A percentile compares a stretch with the other conserved stretches of the same genome.
phyloP scores from a whole-genome alignment of 1,139 yeast genomes.

The Pichia cactophila region DNA sequence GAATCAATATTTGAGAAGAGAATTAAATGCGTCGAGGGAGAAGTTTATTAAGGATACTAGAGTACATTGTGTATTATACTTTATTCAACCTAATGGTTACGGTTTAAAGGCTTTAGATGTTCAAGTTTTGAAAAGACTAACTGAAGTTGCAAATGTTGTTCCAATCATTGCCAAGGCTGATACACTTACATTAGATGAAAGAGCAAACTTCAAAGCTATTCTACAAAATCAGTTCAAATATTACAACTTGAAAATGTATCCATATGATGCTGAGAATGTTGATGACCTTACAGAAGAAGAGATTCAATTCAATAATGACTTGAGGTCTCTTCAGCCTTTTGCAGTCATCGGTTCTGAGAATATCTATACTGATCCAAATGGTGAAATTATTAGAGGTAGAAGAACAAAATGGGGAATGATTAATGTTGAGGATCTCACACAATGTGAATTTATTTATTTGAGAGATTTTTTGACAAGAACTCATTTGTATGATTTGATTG shows the following conservation, averaged over 20 bases:
- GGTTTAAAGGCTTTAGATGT: conserved; percentile 80
- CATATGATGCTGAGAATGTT: conserved; percentile 46
- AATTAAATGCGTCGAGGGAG: conserved; percentile 93
- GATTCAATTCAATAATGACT: conserved; percentile 67
- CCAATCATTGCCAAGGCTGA: conserved; percentile 95
- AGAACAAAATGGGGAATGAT: conserved; percentile 90
- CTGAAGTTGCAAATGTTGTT: conserved; percentile 88
- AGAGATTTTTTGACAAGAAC: conserved; percentile 93
- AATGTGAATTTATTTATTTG: conserved; percentile 90
- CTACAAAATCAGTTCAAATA: conserved; percentile 71
- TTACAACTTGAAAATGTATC: conserved; percentile 75
- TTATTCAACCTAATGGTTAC: conserved; percentile 79
- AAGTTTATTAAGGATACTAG: conserved; percentile 79
- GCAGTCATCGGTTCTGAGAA: conserved; percentile 93
- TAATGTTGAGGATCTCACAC: conserved; percentile 87
- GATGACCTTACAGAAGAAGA: conserved; percentile 73
- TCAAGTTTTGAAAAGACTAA: conserved; percentile 72
- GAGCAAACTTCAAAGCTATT: conserved; percentile 64
- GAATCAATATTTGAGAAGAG: conserved; percentile 85
- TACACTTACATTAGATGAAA: conserved; percentile 78
- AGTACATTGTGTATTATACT: conserved; percentile 88
- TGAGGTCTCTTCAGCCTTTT: conserved; percentile 79
- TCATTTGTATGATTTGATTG: conserved; percentile 92
- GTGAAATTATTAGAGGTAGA: conserved; percentile 81
- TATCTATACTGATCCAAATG: conserved; percentile 55